Evolutionary conservation across 208 protist species (phyloP).

Genomic region (Wallacemonas sp.): DNA sequence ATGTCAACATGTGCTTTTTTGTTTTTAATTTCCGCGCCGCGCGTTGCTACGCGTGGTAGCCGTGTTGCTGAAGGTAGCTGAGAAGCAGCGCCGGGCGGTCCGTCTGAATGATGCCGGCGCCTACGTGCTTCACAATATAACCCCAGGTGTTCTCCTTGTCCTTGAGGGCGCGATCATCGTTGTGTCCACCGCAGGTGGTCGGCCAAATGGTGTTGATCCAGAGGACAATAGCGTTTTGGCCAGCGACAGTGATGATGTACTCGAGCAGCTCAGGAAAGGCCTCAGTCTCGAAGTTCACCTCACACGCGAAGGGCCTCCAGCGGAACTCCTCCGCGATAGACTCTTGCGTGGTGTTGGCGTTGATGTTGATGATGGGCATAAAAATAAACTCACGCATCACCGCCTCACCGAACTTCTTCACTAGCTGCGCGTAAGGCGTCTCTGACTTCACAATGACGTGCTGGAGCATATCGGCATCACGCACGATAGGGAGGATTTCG

Average conservation of each 20-base stretch:
- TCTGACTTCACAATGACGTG: conserved; percentile 69
- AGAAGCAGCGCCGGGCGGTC: conserved; percentile 59
- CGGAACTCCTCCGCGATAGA: conserved; percentile 35
- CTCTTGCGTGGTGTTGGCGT: conserved; percentile 32
- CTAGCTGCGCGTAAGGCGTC: conserved; percentile 36
- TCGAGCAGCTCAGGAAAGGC: conserved; percentile 24
- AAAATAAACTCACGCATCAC: conserved; percentile 56
- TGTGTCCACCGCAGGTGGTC: conserved; percentile 56
- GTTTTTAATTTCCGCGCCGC: not conserved
- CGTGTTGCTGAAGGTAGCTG: conserved; percentile 36
- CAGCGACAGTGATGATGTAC: conserved; percentile 40
- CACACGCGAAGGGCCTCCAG: conserved; percentile 40
- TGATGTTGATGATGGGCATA: conserved; percentile 63
- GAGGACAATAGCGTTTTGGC: conserved; percentile 29
- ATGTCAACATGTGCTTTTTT: too few species aligned
- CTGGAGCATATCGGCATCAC: conserved; percentile 38
- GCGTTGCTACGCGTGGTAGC: conserved; percentile 11
- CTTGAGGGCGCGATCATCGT: conserved; percentile 55
- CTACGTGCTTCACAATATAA: conserved; percentile 42
- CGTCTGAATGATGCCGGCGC: conserved; percentile 60
- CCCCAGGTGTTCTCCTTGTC: conserved; percentile 58
- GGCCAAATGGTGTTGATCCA: conserved; percentile 79
- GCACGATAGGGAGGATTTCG: conserved; percentile 42
- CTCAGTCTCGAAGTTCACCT: conserved; percentile 59
- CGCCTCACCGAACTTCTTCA: conserved; percentile 33